Evolutionary conservation across 2,329 filamentous ascomycete genomes (phyloP).

Genomic region (Aspergillus aculeatus): DNA sequence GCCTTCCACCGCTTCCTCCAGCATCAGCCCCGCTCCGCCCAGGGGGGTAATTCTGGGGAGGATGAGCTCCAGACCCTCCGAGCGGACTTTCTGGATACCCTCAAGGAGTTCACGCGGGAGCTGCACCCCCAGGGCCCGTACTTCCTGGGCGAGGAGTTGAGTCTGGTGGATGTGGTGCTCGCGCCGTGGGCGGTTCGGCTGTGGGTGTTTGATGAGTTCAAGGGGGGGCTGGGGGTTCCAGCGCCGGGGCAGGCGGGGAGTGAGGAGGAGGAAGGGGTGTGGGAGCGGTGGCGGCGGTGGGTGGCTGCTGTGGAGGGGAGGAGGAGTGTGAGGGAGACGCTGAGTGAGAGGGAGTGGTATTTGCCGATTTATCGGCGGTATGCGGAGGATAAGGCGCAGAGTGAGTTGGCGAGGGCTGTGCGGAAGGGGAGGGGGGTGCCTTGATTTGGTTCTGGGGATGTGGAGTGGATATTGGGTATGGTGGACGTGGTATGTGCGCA

Average conservation of each 20-base stretch:
- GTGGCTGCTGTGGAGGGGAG: constrained; percentile 57
- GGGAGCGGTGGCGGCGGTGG: constrained; percentile 67
- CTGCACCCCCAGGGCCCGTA: constrained; percentile 64
- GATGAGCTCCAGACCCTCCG: constrained; percentile 54
- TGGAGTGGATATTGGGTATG: not conserved
- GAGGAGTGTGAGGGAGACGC: constrained; percentile 65
- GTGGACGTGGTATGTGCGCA: no score
- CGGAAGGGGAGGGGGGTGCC: constrained; percentile 64
- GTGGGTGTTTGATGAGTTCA: constrained; percentile 75
- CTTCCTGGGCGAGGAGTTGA: constrained; percentile 64
- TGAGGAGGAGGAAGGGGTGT: constrained; percentile 54
- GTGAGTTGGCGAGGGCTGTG: constrained; percentile 61
- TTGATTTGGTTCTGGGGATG: constrained; percentile 31
- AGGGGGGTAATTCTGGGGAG: no score
- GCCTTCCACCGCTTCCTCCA: constrained; percentile 64
- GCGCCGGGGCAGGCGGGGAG: constrained; percentile 45
- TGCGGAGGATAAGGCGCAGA: constrained; percentile 64
- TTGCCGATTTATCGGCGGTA: constrained; percentile 67
- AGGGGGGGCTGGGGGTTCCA: constrained; percentile 56
- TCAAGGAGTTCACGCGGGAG: constrained; percentile 62
- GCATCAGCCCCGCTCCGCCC: constrained; percentile 36
- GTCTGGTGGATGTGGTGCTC: constrained; percentile 67
- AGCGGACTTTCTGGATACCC: constrained; percentile 56
- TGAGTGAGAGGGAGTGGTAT: constrained; percentile 67
- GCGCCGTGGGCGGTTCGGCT: constrained; percentile 71